These are phyloP conservation scores for Rhodocollybia butyracea DNA, from an alignment of 768 basidiomycete species.

Conservation along the genomic window DNA sequence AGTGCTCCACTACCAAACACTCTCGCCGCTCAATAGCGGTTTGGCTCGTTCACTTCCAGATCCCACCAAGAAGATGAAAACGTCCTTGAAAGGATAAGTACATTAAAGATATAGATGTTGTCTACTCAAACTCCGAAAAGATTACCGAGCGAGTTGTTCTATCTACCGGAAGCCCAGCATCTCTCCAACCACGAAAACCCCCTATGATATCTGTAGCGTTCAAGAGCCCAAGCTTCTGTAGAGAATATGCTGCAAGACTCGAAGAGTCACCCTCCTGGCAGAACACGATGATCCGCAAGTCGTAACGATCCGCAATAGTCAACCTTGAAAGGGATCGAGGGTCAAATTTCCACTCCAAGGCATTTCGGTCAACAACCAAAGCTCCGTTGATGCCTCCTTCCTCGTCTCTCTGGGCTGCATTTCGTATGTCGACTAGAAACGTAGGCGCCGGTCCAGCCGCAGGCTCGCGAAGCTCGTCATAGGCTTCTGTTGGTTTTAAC, in stretches of 20 bases:
- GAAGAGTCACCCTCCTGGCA: slow-evolving; percentile 74
- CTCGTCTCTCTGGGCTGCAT: slow-evolving; percentile 52
- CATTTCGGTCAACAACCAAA: slow-evolving; percentile 72
- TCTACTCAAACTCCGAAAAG: too few species aligned
- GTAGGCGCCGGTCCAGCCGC: slow-evolving; percentile 57
- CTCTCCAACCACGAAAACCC: slow-evolving; percentile 70
- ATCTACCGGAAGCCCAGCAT: slow-evolving; percentile 59
- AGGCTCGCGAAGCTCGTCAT: slow-evolving; percentile 52
- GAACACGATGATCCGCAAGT: slow-evolving; percentile 69
- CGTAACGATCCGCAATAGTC: slow-evolving; percentile 70
- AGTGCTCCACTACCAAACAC: too few species aligned
- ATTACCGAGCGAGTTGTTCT: slow-evolving; percentile 3
- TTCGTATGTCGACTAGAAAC: slow-evolving; percentile 76
- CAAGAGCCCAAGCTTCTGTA: slow-evolving; percentile 67
- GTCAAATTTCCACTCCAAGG: slow-evolving; percentile 80
- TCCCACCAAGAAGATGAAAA: too few species aligned
- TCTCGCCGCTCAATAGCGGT: too few species aligned
- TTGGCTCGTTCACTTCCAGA: too few species aligned
- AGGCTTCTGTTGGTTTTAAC: slow-evolving; percentile 57
- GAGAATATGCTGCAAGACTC: slow-evolving; percentile 65
- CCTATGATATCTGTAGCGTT: slow-evolving; percentile 79
- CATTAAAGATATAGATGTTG: too few species aligned
- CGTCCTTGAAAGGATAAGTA: too few species aligned
- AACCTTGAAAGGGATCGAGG: slow-evolving; percentile 59
- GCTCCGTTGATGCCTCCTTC: slow-evolving; percentile 65